Percentiles rank a stretch among this genome's conserved stretches.
Evolutionary conservation across 139 green algal genomes (phyloP).

Genomic region (Raphidocelis subcapitata): DNA sequence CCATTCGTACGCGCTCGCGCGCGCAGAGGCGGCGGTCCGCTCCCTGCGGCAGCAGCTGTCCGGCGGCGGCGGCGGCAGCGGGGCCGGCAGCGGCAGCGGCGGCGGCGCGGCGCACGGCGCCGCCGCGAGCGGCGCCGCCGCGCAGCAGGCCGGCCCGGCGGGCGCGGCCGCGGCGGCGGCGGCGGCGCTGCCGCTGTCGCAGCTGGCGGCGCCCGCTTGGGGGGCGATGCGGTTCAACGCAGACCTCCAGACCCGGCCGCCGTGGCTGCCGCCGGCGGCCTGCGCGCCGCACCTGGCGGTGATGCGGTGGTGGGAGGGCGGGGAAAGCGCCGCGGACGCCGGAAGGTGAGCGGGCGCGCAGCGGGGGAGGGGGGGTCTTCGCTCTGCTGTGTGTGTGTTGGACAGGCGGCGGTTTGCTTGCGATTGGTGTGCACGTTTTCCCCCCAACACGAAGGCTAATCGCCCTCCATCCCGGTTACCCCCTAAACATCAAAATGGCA

Average conservation of each 20-base stretch:
- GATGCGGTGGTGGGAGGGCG: constrained; percentile 28
- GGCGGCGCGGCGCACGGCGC: background rate
- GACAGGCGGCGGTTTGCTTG: too few species aligned
- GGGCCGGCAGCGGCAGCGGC: background rate
- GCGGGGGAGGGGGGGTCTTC: background rate
- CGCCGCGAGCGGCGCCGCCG: constrained; percentile 3
- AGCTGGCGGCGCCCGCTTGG: constrained; percentile 5
- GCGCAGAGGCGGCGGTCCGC: constrained; percentile 32
- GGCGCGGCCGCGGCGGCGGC: background rate
- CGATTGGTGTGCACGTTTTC: background rate
- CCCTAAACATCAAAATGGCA: background rate
- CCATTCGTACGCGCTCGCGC: constrained; percentile 48
- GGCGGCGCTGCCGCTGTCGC: background rate
- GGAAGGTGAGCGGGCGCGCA: background rate
- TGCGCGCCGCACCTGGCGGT: constrained; percentile 6
- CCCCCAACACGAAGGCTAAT: background rate
- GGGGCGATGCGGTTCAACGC: constrained; percentile 63
- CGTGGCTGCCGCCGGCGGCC: constrained; percentile 59
- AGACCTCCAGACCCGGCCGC: constrained; percentile 65
- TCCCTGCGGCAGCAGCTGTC: background rate
- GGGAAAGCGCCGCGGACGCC: constrained; percentile 9
- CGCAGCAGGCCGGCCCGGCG: background rate
- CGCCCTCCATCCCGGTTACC: background rate
- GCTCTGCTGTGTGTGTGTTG: background rate
- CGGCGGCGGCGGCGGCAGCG: background rate